phyloP scores from a whole-genome alignment of 345 rosid species.

The Populus nigra region DNA sequence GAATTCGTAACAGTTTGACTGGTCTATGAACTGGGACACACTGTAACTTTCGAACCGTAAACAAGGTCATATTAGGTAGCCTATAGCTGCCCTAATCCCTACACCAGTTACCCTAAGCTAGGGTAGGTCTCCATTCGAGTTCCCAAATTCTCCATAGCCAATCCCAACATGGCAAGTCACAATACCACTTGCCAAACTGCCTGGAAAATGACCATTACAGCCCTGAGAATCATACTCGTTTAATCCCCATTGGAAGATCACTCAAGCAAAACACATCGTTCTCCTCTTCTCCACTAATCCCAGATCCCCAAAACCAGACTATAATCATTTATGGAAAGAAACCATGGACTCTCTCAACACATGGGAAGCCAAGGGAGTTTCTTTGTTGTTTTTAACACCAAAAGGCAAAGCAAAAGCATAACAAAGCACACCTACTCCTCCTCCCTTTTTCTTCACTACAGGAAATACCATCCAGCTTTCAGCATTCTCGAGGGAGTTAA shows the following conservation, averaged over 20 bases:
- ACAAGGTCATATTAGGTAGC: background rate
- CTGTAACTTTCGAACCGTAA: background rate
- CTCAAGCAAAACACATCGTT: background rate
- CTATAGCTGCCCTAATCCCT: background rate
- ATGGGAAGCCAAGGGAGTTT: no score
- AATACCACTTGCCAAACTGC: no score
- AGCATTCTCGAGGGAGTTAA: slow-evolving; percentile 29
- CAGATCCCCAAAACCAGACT: background rate
- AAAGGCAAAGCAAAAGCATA: slow-evolving; percentile 30
- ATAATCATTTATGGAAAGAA: background rate
- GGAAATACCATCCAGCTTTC: slow-evolving; percentile 26
- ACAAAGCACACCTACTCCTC: background rate
- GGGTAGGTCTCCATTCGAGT: background rate
- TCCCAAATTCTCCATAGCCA: background rate
- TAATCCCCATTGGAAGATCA: background rate
- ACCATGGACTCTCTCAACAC: background rate
- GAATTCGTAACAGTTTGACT: background rate
- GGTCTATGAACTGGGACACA: background rate
- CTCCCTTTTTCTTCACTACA: background rate
- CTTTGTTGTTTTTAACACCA: background rate
- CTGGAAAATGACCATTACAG: background rate
- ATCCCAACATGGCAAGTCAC: background rate
- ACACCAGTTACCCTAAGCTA: background rate
- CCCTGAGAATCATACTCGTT: background rate
- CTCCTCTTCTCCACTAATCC: background rate